A percentile compares a stretch with the other conserved stretches of the same genome.
Conservation (phyloP, 768 basidiomycete species). For the Phallus indusiatus region DNA sequence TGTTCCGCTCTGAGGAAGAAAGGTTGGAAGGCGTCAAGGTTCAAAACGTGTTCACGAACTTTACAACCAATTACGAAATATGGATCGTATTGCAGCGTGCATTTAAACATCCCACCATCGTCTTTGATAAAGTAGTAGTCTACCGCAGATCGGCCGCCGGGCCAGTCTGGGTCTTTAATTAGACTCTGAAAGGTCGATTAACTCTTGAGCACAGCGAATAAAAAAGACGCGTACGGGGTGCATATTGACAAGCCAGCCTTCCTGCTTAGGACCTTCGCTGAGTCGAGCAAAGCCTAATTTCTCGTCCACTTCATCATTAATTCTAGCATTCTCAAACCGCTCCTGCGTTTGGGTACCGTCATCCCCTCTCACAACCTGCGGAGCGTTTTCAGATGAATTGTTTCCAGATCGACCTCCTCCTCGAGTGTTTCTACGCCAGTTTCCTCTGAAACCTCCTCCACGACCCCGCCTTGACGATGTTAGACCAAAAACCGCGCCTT, state of each 20-base stretch:
- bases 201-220: background rate
- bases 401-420: slow-evolving; percentile 32
- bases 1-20: slow-evolving; percentile 51
- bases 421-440: slow-evolving; percentile 38
- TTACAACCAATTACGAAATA: slow-evolving; percentile 93
- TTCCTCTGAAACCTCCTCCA: slow-evolving; percentile 19
- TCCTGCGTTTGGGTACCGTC: slow-evolving; percentile 85
- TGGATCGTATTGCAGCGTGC: slow-evolving; percentile 85
- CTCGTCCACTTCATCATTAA: slow-evolving; percentile 86
- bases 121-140: slow-evolving; percentile 98
- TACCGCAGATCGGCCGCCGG: slow-evolving; percentile 80
- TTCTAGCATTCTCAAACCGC: slow-evolving; percentile 66
- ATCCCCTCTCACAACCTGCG: slow-evolving; percentile 66
- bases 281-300: slow-evolving; percentile 80
- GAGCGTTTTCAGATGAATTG: slow-evolving; percentile 24
- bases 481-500: slow-evolving; percentile 4
- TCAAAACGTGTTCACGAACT: slow-evolving; percentile 34
- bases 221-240: slow-evolving; percentile 64
- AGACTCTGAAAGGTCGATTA: slow-evolving; percentile 47
- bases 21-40: slow-evolving; percentile 7
- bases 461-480: slow-evolving; percentile 4
- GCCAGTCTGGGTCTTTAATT: slow-evolving; percentile 76
- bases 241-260: slow-evolving; percentile 98
- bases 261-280: slow-evolving; percentile 65
- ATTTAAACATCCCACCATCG: slow-evolving; percentile 94